Percentiles rank a stretch among this genome's conserved stretches.
Evolutionary conservation across 306 rosid species (phyloP).

Genomic region (Hylodesmum podocarpum): DNA sequence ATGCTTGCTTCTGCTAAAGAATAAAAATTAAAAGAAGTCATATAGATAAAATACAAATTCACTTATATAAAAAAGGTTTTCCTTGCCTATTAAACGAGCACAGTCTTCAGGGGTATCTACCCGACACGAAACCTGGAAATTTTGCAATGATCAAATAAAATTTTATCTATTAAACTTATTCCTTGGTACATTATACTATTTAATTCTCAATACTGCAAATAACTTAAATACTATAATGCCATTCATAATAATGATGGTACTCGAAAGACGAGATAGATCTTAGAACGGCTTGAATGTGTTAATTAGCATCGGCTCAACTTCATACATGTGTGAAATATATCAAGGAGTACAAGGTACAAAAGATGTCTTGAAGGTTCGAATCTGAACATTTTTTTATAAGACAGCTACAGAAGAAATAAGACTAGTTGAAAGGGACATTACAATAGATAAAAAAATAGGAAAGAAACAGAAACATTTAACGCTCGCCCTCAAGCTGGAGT

Average conservation of each 20-base stretch:
- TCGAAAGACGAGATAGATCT: too few species aligned
- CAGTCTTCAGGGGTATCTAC: slow-evolving; percentile 77
- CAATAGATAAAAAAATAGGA: too few species aligned
- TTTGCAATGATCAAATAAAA: slow-evolving; percentile 28
- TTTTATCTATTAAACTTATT: slow-evolving; percentile 17
- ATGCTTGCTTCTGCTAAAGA: slow-evolving; percentile 58
- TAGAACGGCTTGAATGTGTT: too few species aligned
- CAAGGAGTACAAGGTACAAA: too few species aligned
- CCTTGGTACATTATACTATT: not conserved
- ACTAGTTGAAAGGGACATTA: too few species aligned
- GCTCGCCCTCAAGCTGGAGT: too few species aligned
- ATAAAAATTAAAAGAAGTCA: not conserved
- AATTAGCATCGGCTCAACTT: too few species aligned
- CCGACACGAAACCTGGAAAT: slow-evolving; percentile 72
- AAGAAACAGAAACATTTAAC: too few species aligned
- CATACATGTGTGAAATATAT: too few species aligned
- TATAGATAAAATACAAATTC: not conserved
- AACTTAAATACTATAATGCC: not conserved
- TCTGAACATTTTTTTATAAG: too few species aligned
- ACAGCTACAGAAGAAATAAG: too few species aligned
- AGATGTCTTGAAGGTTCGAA: too few species aligned
- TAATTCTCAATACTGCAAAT: not conserved
- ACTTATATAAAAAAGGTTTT: slow-evolving; percentile 6
- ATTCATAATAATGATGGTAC: not conserved
- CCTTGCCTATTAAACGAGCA: slow-evolving; percentile 76